Evolutionary conservation across 176 grass and related monocot genomes (phyloP).

Genomic region (Triticum turgidum): DNA sequence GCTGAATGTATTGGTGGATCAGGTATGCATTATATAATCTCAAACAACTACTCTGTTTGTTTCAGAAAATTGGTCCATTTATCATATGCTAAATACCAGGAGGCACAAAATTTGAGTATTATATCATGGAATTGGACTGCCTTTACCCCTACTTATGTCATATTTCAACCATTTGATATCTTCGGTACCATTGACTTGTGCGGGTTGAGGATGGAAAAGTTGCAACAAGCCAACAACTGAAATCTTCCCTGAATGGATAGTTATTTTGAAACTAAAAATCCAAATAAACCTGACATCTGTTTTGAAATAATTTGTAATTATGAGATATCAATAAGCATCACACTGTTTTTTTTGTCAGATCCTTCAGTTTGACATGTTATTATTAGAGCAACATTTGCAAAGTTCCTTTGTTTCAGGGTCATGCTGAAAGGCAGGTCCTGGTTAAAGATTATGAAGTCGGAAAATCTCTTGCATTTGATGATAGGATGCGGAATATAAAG

Average conservation of each 20-base stretch:
- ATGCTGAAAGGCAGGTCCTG: constrained; percentile 78
- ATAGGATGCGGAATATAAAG: constrained; percentile 66
- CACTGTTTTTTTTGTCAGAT: neutral
- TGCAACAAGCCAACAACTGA: neutral
- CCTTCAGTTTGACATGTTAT: neutral
- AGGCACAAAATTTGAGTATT: neutral
- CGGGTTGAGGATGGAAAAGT: neutral
- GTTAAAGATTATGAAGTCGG: constrained; percentile 76
- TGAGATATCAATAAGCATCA: neutral
- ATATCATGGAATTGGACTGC: neutral
- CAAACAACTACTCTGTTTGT: neutral
- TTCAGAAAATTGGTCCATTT: neutral
- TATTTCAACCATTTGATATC: neutral
- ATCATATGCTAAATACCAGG: neutral
- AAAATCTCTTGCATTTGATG: constrained; percentile 80
- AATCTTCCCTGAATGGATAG: neutral
- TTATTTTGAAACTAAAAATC: neutral
- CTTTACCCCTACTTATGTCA: neutral
- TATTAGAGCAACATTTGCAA: neutral
- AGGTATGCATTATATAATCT: constrained; percentile 34
- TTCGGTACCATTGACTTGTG: neutral
- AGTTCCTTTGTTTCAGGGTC: constrained; percentile 48
- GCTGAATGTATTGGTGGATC: constrained; percentile 84
- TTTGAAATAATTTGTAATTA: too few species aligned
- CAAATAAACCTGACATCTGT: neutral